Evolutionary conservation across 2,329 filamentous ascomycete species (phyloP), one percentile per base, ranked within the genome.

Genomic region (Ophiocordyceps robertsii): DNA sequence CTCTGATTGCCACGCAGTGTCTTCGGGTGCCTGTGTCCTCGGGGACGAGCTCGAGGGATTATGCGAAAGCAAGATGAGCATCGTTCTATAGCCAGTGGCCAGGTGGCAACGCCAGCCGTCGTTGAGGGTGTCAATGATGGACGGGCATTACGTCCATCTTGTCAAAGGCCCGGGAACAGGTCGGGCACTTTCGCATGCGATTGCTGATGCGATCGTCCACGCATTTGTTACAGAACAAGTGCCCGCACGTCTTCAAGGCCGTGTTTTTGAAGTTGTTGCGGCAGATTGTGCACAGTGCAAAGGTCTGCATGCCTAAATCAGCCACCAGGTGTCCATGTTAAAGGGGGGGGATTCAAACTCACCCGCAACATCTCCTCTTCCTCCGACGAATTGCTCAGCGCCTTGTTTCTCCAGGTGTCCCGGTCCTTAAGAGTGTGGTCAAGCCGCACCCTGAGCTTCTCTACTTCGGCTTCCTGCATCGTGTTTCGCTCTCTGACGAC

Each of bases 231-330:
- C 92, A 98, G 62, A 96, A 95, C 39, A 94, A 77, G 61, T 98
- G 92, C 2, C 92, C 92, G 60, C 92, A 98, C 1, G 85, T 88
- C 65, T 92, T 93, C 60, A 98, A 75, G 10, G 82, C 83, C 1
- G 89, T 94, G 57, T 96, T 87, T 64, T 96, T 96, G 68, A 95
- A 89, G 51, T 90, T 86, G 55, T 79, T 82, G 52, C 87, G 85
- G 67, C 93, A 98, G 40, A 96, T 85, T 11, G 87, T 86, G 67
- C 92, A 98, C 41, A 94, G 77, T 31, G 57, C 56, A 49, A 59
- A 65, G 1, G 59, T 61, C 61, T 66, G 9, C 6, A 33, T 8
- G 13, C n/a, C 19, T 29, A 5, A n/a, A 41, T 42, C 19, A 46
- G 36, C 52, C 31, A 36, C 21, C 19, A 14, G 14, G 8, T 4